Conservation (phyloP, 2,329 filamentous ascomycete species). For the Nigrospora sphaerica region DNA sequence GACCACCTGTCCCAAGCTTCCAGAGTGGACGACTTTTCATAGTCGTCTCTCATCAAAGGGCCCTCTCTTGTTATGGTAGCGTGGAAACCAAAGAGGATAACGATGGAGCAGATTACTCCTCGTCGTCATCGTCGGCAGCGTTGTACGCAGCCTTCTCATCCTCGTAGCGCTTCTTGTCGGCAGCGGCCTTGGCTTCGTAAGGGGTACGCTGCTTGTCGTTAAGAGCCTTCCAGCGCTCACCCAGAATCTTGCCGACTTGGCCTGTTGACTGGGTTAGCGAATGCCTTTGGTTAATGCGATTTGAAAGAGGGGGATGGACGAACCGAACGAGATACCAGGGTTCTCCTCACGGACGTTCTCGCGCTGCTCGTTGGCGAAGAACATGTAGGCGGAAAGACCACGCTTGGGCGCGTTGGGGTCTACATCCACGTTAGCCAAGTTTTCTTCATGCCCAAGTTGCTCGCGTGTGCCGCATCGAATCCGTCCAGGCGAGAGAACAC, state of each 20-base stretch:
- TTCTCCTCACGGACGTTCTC: constrained; percentile 98
- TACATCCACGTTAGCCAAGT: constrained; percentile 26
- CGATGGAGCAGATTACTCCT: constrained; percentile 8
- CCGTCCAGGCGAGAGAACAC: background rate
- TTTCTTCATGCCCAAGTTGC: background rate
- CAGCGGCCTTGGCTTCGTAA: constrained; percentile 93
- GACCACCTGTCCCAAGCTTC: background rate
- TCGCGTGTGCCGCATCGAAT: background rate
- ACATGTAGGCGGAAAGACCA: constrained; percentile 99
- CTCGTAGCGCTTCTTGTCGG: constrained; percentile 99
- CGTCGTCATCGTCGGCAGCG: constrained; percentile 49
- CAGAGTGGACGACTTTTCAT: background rate
- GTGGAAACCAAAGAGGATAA: constrained; percentile 8
- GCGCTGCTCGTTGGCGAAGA: constrained; percentile 99
- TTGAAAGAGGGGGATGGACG: constrained; percentile 18
- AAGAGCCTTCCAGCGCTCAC: constrained; percentile 97
- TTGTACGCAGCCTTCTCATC: constrained; percentile 95
- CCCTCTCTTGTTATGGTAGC: constrained; percentile 13
- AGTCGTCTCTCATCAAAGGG: constrained; percentile 1
- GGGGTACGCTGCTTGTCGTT: constrained; percentile 87
- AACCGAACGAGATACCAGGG: constrained; percentile 93
- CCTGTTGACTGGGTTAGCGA: constrained; percentile 38
- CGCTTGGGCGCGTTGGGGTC: constrained; percentile 98
- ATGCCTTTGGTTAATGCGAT: background rate
- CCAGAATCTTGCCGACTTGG: constrained; percentile 95